A percentile compares a stretch with the other conserved stretches of the same genome.
phyloP scores from a whole-genome alignment of 495 filamentous ascomycete genomes.

The Xylaria grammica region DNA sequence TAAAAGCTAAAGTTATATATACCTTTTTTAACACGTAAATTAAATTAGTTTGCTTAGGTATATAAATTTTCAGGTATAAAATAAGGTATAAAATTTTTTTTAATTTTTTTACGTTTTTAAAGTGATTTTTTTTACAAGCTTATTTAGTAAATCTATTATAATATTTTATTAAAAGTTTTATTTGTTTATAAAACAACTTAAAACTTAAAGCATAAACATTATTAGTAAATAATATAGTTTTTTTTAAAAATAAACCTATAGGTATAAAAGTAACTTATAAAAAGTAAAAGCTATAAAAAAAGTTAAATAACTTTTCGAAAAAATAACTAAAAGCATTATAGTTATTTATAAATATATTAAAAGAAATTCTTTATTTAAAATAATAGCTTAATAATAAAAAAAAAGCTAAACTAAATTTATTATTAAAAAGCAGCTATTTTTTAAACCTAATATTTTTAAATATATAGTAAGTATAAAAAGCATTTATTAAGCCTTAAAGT shows the following conservation, averaged over 20 bases:
- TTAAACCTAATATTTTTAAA: constrained; percentile 7
- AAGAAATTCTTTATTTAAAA: background rate
- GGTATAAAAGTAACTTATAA: background rate
- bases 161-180: background rate
- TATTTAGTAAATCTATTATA: background rate
- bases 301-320: background rate
- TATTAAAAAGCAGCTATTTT: constrained; percentile 2
- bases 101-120: background rate
- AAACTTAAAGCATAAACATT: background rate
- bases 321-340: background rate
- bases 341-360: constrained; percentile 14
- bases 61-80: background rate
- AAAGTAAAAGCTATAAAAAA: too few relatives aligned
- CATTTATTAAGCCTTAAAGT: too few relatives aligned
- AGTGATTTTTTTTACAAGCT: background rate
- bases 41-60: too few relatives aligned
- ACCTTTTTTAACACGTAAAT: too few relatives aligned
- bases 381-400: background rate
- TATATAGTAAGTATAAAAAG: constrained; percentile 3
- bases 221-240: background rate
- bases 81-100: background rate
- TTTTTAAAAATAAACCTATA: background rate
- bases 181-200: too few relatives aligned
- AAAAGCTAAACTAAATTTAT: background rate
- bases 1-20: too few relatives aligned